A percentile compares a stretch with the other conserved stretches of the same genome.
Evolutionary conservation across 441 rosid species (phyloP).

Genomic region (Pelargonium myrrhifolium): DNA sequence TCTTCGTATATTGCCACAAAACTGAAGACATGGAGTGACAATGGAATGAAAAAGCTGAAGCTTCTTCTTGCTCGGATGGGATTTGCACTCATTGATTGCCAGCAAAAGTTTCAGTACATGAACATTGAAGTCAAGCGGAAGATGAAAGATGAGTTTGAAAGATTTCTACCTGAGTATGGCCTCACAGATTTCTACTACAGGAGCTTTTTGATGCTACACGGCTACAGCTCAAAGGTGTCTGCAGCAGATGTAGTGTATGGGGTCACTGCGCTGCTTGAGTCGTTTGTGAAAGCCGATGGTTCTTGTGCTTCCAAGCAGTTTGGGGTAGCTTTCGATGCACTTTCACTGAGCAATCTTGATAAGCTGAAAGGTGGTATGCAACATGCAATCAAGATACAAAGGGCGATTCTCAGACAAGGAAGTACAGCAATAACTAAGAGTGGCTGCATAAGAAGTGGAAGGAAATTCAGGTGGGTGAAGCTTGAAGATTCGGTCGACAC

Average conservation of each 20-base stretch:
- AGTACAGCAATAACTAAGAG: conserved; percentile 78
- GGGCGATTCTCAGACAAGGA: conserved; percentile 89
- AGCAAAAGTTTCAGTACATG: conserved; percentile 92
- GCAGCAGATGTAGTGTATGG: conserved; percentile 96
- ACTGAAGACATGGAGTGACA: conserved; percentile 90
- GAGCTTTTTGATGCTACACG: conserved; percentile 70
- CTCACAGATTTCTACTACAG: conserved; percentile 76
- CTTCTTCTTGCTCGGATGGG: conserved; percentile 93
- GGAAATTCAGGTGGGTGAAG: conserved; percentile 93
- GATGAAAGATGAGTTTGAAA: conserved; percentile 80
- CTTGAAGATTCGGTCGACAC: conserved; percentile 72
- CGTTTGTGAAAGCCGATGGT: conserved; percentile 62
- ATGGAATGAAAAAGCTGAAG: conserved; percentile 81
- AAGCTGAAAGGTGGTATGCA: conserved; percentile 78
- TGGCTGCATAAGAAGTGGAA: conserved; percentile 74
- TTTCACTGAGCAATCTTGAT: conserved; percentile 65
- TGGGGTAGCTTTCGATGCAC: conserved; percentile 87
- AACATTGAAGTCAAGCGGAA: conserved; percentile 69
- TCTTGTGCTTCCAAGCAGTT: conserved; percentile 81
- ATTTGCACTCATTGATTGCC: conserved; percentile 81
- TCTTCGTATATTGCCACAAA: conserved; percentile 77
- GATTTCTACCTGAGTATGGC: conserved; percentile 80
- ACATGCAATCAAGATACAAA: conserved; percentile 81
- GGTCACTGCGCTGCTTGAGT: conserved; percentile 88
- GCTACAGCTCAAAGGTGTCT: conserved; percentile 82